Base-by-base conservation (phyloP, 225 moss, liverwort and hornwort species). In the Asterella californica region DNA sequence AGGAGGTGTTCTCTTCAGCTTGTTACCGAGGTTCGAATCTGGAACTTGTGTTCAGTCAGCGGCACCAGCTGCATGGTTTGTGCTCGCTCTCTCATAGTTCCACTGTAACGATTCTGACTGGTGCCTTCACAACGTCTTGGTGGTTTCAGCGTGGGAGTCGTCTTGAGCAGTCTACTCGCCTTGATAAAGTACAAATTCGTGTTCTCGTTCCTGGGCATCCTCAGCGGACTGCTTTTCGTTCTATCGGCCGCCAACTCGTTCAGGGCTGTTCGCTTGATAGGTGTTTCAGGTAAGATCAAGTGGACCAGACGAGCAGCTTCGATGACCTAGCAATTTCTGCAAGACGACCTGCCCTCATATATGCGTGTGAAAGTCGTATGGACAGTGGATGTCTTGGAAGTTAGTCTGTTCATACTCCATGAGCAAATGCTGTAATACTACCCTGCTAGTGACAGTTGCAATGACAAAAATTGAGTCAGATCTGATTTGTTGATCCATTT, bases 221-320 rank as follows among this genome's bases (percentile, higher is more conserved):
- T 90, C 68, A 93, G 93, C 76, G 93, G 91, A 76, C 77, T 93
- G 38, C 86, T 93, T 76, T 91, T 93, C 70, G 91, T 90, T 48
- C 83, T 91, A 42, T 87, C 85, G 11, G 87, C 91, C 42, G 79
- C 86, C 60, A 93, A 91, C 81, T 83, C 85, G 46, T 93, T 83
- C 81, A 87, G 90, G 42, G 86, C 91, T 63, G 90, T 91, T 63
- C 84, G 87, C 52, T 77, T 93, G 77, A 84, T 93, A 32, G 93
- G 93, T 62, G 86, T 93, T 69, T 88, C 93, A 86, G 91, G 91
- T 90, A 36, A 64, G 71, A 19, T 36, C 17, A 57, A 21, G n/a
- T n/a, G n/a, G n/a, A n/a, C n/a, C n/a, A 57, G 57, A 18, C 0
- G 18, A 18, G 17, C 21, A 57, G 57, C 17, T 57, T 57, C 57